These are phyloP conservation scores for Vaccinium darrowii DNA, from an alignment of 148 eudicot genomes.

Conservation along the genomic window DNA sequence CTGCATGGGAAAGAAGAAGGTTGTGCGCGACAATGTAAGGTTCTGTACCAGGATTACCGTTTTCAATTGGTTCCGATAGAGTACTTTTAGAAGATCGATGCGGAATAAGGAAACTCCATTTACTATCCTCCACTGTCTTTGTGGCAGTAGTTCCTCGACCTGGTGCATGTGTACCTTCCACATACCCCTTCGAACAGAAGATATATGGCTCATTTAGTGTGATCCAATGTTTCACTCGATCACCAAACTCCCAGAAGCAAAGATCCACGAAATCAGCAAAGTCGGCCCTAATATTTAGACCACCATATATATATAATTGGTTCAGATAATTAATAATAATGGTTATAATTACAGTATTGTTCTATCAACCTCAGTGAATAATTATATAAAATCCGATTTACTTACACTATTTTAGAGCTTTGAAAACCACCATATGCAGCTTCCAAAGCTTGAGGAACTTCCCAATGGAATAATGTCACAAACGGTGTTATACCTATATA, in stretches of 20 bases:
- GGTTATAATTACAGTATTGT: no score
- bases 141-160: slow-evolving; percentile 25
- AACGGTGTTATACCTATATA: slow-evolving; percentile 40
- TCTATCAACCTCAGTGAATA: no score
- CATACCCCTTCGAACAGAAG: slow-evolving; percentile 18
- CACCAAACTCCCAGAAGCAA: slow-evolving; percentile 50
- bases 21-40: slow-evolving; percentile 47
- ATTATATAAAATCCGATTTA: background rate
- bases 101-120: background rate
- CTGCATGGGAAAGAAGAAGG: slow-evolving; percentile 54
- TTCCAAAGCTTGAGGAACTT: slow-evolving; percentile 44
- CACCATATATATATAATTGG: background rate
- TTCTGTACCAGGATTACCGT: slow-evolving; percentile 34
- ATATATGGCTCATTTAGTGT: slow-evolving; percentile 53
- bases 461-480: slow-evolving; percentile 49
- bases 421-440: slow-evolving; percentile 46
- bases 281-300: slow-evolving; percentile 32
- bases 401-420: slow-evolving; percentile 40
- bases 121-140: background rate
- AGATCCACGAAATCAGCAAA: slow-evolving; percentile 42
- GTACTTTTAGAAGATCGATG: background rate
- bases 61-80: slow-evolving; percentile 15
- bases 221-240: slow-evolving; percentile 54
- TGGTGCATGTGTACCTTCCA: slow-evolving; percentile 30
- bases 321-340: no score